A percentile compares a stretch with the other conserved stretches of the same genome.
phyloP scores from a whole-genome alignment of 176 grass and related monocot species.

The Zoysia japonica region DNA sequence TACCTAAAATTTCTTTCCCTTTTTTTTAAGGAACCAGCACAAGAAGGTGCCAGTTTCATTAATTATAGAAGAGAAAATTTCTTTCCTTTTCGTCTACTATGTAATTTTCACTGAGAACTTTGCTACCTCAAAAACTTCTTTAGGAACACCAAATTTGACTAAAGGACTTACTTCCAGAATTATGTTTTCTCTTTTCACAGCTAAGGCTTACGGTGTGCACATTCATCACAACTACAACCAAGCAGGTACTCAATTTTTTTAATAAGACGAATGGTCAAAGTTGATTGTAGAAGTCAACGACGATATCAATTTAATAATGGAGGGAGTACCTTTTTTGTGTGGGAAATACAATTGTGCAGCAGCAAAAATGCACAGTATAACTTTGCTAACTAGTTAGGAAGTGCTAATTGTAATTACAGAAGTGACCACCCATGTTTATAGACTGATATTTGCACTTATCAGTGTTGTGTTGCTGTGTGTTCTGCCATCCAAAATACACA shows the following conservation, averaged over 20 bases:
- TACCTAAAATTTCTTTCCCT: background rate
- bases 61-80: too few relatives aligned
- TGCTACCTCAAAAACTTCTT: background rate
- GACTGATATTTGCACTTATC: background rate
- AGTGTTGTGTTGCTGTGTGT: background rate
- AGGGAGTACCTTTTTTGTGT: too few relatives aligned
- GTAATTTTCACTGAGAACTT: background rate
- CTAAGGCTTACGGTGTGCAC: background rate
- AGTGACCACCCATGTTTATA: background rate
- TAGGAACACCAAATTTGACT: slow-evolving; percentile 20
- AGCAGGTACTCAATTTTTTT: background rate
- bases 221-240: background rate
- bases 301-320: too few relatives aligned
- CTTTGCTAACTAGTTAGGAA: background rate
- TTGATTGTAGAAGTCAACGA: too few relatives aligned
- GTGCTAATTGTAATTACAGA: background rate
- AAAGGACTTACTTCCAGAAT: background rate
- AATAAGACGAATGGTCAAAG: too few relatives aligned
- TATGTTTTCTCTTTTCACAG: background rate
- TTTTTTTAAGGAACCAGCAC: too few relatives aligned
- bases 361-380: background rate
- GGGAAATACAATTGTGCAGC: background rate
- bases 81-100: slow-evolving; percentile 5
- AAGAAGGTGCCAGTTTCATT: too few relatives aligned
- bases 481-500: background rate